Evolutionary conservation across 1,284 basidiomycete species (phyloP).

Genomic region (Pisolithus thermaeus): DNA sequence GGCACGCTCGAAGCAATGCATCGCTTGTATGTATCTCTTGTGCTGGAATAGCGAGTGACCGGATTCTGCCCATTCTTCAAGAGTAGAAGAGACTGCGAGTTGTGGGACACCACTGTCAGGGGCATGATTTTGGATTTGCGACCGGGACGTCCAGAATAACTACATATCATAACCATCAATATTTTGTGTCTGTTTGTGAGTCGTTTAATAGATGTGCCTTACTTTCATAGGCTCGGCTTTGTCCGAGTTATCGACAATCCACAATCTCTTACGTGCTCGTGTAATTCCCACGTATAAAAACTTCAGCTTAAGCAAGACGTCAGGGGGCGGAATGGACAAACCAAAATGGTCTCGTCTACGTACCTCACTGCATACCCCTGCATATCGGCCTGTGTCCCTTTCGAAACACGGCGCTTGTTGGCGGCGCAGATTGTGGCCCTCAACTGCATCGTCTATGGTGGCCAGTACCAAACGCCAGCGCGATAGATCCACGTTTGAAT

Average conservation of each 20-base stretch:
- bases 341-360: background rate
- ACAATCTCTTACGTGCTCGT: slow-evolving; percentile 50
- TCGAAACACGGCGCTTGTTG: slow-evolving; percentile 43
- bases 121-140: background rate
- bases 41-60: slow-evolving; percentile 50
- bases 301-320: slow-evolving; percentile 43
- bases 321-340: slow-evolving; percentile 1
- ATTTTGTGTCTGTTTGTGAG: too few species aligned
- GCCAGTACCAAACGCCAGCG: slow-evolving; percentile 63
- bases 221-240: too few species aligned
- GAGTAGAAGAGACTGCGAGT: slow-evolving; percentile 42
- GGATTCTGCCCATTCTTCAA: slow-evolving; percentile 50
- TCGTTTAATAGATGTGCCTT: too few species aligned
- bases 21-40: slow-evolving; percentile 52
- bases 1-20: slow-evolving; percentile 57
- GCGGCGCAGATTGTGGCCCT: slow-evolving; percentile 10
- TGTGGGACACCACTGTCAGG: slow-evolving; percentile 48
- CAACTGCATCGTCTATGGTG: slow-evolving; percentile 23
- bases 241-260: too few species aligned
- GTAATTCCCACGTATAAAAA: slow-evolving; percentile 68
- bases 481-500: slow-evolving; percentile 44
- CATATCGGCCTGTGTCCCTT: slow-evolving; percentile 44
- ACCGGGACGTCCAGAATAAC: too few species aligned
- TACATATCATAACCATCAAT: too few species aligned
- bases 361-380: slow-evolving; percentile 57